Percentiles rank a stretch among this genome's conserved stretches.
These are phyloP conservation scores for Anisodus acutangulus DNA, from an alignment of 257 asterid genomes.

Conservation along the genomic window DNA sequence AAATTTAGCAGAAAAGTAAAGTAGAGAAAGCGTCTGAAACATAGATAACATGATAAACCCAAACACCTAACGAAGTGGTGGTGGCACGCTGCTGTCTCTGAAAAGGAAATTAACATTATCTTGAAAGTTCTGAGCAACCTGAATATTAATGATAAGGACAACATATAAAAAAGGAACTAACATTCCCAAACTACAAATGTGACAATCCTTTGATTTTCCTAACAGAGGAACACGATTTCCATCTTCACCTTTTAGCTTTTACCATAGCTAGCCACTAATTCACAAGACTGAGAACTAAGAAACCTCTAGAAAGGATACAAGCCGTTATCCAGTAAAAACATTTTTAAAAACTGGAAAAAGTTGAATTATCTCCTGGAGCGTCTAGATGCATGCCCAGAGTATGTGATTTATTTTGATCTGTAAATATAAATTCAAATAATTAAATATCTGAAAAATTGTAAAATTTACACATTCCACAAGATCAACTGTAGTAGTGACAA, in stretches of 20 bases:
- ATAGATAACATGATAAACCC: neutral
- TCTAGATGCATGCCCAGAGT: neutral
- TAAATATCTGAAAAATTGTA: neutral
- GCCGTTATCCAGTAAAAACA: neutral
- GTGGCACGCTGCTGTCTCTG: neutral
- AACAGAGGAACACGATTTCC: constrained; percentile 24
- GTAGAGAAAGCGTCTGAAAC: neutral
- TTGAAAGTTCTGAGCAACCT: neutral
- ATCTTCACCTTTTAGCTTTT: constrained; percentile 19
- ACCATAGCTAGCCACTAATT: neutral
- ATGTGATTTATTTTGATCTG: neutral
- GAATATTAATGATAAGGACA: neutral
- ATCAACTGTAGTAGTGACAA: neutral
- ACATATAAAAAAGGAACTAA: neutral
- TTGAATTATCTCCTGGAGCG: neutral
- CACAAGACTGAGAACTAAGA: constrained; percentile 13
- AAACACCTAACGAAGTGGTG: neutral
- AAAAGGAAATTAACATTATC: constrained; percentile 19
- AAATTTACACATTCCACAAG: neutral
- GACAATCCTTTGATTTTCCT: neutral
- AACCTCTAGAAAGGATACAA: neutral
- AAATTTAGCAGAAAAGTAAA: neutral
- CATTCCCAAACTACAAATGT: neutral
- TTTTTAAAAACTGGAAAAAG: neutral
- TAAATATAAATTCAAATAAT: constrained; percentile 13